Conservation (phyloP, 2,329 filamentous ascomycete genomes). For the Metarhizium humberi region DNA sequence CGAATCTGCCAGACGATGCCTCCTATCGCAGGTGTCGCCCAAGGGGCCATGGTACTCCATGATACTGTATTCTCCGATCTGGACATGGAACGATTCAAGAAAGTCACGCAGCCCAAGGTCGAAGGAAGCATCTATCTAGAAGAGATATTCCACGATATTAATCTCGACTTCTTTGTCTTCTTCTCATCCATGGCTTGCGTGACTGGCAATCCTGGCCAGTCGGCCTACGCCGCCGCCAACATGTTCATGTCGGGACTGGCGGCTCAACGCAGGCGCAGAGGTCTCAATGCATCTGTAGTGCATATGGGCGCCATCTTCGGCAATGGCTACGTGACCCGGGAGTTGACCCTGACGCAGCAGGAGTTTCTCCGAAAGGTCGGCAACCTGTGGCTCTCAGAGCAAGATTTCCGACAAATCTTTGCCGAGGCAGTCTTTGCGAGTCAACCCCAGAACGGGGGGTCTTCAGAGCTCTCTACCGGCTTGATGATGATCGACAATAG, state of each 20-base stretch:
- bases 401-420: slow-evolving; percentile 20
- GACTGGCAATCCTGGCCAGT: slow-evolving; percentile 23
- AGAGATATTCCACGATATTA: not conserved
- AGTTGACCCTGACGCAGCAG: not conserved
- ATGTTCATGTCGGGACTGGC: slow-evolving; percentile 24
- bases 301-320: slow-evolving; percentile 28
- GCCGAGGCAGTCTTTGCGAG: slow-evolving; percentile 18
- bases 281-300: slow-evolving; percentile 27
- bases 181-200: slow-evolving; percentile 23
- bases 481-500: no score
- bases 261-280: slow-evolving; percentile 23
- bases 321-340: slow-evolving; percentile 17
- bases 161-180: slow-evolving; percentile 27
- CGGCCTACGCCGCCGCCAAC: slow-evolving; percentile 33
- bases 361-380: not conserved
- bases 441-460: not conserved
- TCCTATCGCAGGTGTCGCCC: slow-evolving; percentile 29
- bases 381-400: slow-evolving; percentile 16
- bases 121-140: not conserved
- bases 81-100: slow-evolving; percentile 23
- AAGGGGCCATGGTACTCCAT: slow-evolving; percentile 34
- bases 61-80: slow-evolving; percentile 22
- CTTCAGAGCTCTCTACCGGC: no score
- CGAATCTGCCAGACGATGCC: slow-evolving; percentile 16
- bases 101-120: not conserved